Base-by-base conservation (phyloP, 2,329 filamentous ascomycete species). In the Sclerotinia sclerotiorum region DNA sequence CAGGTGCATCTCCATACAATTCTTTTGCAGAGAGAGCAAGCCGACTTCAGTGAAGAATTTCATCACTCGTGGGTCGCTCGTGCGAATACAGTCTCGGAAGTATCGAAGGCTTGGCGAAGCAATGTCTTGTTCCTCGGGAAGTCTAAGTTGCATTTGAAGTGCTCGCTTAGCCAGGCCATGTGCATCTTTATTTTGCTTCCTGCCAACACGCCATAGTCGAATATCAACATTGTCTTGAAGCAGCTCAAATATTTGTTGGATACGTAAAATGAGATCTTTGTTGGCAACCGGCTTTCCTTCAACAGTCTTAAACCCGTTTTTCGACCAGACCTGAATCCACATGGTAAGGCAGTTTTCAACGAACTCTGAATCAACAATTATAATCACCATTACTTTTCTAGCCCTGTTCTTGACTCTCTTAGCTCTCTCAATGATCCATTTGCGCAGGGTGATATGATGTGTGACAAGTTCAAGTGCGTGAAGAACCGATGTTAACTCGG, bases 381-480 rank as follows among this genome's bases (percentile, higher is more conserved):
- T 63, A n/a, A 63, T 24, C 6, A 63, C 48, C 5, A 3, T 8
- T 2, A 35, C 5, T 24, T 17, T 10, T n/a, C 0, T 32, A 4
- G n/a, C 3, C 19, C 5, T 17, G 2, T 35, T 15, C 8, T 35
- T 15, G n/a, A 44, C 11, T 17, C 0, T 7, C 15, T 13, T 5
- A 8, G n/a, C 4, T 1, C 8, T 44, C 3, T n/a, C 5, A 39
- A 10, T 6, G n/a, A 44, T 49, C 5, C 8, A 63, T 3, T 24
- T 1, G 35, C 44, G 27, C 17, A 24, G 13, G 49, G 5, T 17
- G 19, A 49, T 48, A 8, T 52, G 32, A 24, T 63, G 11, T 32
- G 6, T 51, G 2, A 63, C n/a, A 8, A 51, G 27, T 21, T 63
- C 44, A 19, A 63, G 60, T 48, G 60, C 60, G 24, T 51, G 48